A percentile compares a stretch with the other conserved stretches of the same genome.
These are phyloP conservation scores for Russula foetens DNA, from an alignment of 768 basidiomycete species.

Conservation along the genomic window DNA sequence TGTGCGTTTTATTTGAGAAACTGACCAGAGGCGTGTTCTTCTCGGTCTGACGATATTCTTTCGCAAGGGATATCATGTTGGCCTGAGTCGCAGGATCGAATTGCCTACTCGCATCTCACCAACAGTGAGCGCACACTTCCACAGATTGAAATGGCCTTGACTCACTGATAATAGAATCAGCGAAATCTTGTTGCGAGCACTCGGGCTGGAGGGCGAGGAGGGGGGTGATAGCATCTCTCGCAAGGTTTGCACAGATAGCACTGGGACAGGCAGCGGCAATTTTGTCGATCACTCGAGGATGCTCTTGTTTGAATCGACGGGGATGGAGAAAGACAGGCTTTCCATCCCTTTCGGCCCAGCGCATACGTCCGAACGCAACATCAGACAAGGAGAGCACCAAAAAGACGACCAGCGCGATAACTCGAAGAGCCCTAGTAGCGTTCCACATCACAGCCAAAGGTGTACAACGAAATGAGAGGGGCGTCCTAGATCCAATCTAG, in stretches of 20 bases:
- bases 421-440: slow-evolving; percentile 11
- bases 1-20: neutral
- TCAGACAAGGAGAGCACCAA: slow-evolving; percentile 17
- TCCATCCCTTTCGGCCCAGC: slow-evolving; percentile 42
- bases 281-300: slow-evolving; percentile 39
- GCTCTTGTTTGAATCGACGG: slow-evolving; percentile 46
- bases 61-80: slow-evolving; percentile 44
- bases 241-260: slow-evolving; percentile 40
- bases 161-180: slow-evolving; percentile 49
- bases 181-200: slow-evolving; percentile 51
- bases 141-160: neutral
- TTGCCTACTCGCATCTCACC: slow-evolving; percentile 41
- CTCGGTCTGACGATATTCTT: slow-evolving; percentile 46
- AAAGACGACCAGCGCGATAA: slow-evolving; percentile 21
- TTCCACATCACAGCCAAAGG: neutral
- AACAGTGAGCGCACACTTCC: too few species aligned
- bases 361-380: slow-evolving; percentile 31
- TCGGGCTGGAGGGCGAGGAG: slow-evolving; percentile 44
- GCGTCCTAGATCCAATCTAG: neutral
- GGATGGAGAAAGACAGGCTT: slow-evolving; percentile 40
- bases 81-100: slow-evolving; percentile 43
- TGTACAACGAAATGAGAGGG: neutral
- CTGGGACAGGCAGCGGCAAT: slow-evolving; percentile 40
- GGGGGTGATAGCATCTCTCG: slow-evolving; percentile 42
- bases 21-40: slow-evolving; percentile 52